Evolutionary conservation across 192 early-diverging fungal species (phyloP), one percentile per base, ranked within the genome.

Genomic region (Coemansia aciculifera): DNA sequence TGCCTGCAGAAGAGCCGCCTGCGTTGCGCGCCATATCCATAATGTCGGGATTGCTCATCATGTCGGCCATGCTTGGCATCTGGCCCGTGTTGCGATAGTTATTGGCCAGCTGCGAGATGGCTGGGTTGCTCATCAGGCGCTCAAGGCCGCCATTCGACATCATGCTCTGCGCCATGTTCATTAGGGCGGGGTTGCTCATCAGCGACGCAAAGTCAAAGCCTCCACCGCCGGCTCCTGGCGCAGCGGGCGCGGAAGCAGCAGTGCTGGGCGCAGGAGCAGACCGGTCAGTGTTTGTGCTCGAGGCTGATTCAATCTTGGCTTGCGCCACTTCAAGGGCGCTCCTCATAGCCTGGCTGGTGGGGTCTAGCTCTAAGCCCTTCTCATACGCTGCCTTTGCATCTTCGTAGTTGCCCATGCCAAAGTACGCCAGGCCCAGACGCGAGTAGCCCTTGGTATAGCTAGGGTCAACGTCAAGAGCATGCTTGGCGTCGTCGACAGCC

Each of bases 91-190:
- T 78, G 70, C 73, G 72, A 64, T 72, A 78, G 77, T 75, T 78
- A 24, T 75, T 63, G 27, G 73, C 76, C 93, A 98, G 93, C 68
- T 90, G 86, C 42, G 91, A 86, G 62, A 97, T 77, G 10, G 89
- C 90, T 9, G 95, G 97, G 86, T 98, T 98, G 79, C 87, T 92
- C 90, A 96, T 89, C 79, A 98, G 87, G 12, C 87, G 73, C 68
- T 89, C 87, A 56, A 93, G 79, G n/a, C 89, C 91, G 63, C 90
- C 91, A 29, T 90, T 90, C 40, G 88, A 86, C 91, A 94, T 91
- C 88, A 98, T 93, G 75, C 89, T 89, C 81, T 85, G 93, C 64
- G 93, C 97, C 95, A 98, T 98, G 73, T 83, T 85, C 95, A 98
- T 98, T 64, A 99, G 84, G 27, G 89, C 90, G 19, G 97, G 97